These are phyloP conservation scores for Podospora anserina DNA, from an alignment of 495 filamentous ascomycete genomes.

Conservation along the genomic window DNA sequence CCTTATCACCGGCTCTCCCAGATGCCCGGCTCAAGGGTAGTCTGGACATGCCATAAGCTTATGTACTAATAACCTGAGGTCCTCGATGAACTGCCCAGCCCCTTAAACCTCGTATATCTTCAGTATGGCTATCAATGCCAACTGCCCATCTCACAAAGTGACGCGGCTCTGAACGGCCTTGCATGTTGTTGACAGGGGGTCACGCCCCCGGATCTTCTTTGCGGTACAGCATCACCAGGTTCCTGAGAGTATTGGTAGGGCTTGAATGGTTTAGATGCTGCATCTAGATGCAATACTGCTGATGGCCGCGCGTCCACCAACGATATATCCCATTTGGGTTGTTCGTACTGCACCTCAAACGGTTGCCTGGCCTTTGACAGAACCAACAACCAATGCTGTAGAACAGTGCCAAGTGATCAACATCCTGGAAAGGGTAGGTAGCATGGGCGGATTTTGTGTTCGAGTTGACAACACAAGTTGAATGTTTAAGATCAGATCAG, in stretches of 20 bases:
- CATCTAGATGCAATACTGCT: not conserved
- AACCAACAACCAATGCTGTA: not conserved
- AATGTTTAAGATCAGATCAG: not conserved
- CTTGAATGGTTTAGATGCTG: not conserved
- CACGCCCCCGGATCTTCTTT: not conserved
- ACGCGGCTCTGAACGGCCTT: not conserved
- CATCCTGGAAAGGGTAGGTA: not conserved
- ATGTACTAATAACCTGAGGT: not conserved
- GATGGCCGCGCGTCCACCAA: conserved; percentile 7
- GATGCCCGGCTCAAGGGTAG: not conserved
- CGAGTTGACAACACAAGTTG: not conserved
- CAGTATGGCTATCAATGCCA: not conserved
- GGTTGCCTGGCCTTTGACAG: conserved; percentile 1
- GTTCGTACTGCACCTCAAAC: not conserved
- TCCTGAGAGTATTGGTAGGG: not conserved
- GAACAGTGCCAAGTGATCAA: not conserved
- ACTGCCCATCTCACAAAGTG: not conserved
- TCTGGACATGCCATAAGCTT: not conserved
- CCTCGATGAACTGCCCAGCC: not conserved
- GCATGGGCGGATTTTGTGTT: not conserved
- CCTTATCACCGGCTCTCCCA: not conserved
- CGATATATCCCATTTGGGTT: not conserved
- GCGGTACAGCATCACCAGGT: not conserved
- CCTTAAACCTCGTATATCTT: not conserved
- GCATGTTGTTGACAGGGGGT: not conserved